A percentile compares a stretch with the other conserved stretches of the same genome.
These are phyloP conservation scores for Purshia tridentata DNA, from an alignment of 306 rosid genomes.

Conservation along the genomic window DNA sequence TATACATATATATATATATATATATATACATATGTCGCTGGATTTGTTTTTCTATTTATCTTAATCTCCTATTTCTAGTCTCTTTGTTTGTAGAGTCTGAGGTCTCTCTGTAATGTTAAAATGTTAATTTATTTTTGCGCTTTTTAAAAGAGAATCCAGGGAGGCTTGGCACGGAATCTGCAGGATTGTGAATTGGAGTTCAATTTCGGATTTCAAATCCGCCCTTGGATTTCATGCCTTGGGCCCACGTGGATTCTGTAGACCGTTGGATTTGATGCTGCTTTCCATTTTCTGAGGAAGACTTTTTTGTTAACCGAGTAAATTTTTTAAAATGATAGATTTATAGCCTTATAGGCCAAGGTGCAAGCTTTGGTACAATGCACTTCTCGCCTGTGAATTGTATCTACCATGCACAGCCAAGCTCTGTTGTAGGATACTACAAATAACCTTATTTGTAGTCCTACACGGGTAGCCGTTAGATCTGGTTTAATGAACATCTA, in stretches of 20 bases:
- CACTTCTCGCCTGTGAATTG: too few relatives aligned
- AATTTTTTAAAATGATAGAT: background rate
- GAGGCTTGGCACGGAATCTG: conserved; percentile 48
- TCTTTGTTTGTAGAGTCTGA: background rate
- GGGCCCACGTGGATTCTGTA: conserved; percentile 34
- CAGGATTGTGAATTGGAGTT: conserved; percentile 55
- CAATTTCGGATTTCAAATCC: conserved; percentile 48
- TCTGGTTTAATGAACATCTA: too few relatives aligned
- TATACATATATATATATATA: background rate
- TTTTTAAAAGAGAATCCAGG: conserved; percentile 38
- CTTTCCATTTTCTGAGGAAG: background rate
- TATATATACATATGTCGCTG: background rate
- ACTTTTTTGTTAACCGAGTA: too few relatives aligned
- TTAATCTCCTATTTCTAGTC: background rate
- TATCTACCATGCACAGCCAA: too few relatives aligned
- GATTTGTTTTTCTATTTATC: background rate
- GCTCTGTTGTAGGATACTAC: too few relatives aligned
- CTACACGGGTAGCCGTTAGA: too few relatives aligned
- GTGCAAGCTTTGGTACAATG: too few relatives aligned
- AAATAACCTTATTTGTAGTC: too few relatives aligned
- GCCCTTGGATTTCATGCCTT: conserved; percentile 28
- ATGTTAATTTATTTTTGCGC: conserved; percentile 29
- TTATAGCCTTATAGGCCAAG: too few relatives aligned
- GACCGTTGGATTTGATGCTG: conserved; percentile 20
- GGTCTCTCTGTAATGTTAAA: background rate